These are phyloP conservation scores for Rhododendron vialii DNA, from an alignment of 148 eudicot genomes.

Conservation along the genomic window DNA sequence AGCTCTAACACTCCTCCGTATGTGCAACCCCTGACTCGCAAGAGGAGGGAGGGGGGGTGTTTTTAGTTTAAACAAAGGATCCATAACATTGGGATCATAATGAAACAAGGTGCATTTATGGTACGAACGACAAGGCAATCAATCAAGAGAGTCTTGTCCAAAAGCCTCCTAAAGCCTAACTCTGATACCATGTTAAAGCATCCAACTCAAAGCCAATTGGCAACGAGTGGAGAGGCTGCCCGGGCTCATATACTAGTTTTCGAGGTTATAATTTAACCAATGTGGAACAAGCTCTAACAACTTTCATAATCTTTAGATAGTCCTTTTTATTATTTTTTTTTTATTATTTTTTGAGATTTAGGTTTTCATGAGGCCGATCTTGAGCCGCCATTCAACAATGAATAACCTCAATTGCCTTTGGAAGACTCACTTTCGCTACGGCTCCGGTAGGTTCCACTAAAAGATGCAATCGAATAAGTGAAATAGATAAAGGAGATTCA, in stretches of 20 bases:
- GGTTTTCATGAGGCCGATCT: background rate
- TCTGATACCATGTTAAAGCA: no score
- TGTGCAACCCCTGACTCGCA: no score
- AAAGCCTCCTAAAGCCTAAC: no score
- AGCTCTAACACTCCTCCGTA: no score
- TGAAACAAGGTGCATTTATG: no score
- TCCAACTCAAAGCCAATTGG: no score
- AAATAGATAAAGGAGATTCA: background rate
- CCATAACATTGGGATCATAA: no score
- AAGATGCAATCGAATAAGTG: background rate
- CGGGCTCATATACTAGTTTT: background rate
- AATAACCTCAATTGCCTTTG: no score
- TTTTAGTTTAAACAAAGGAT: no score
- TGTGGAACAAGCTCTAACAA: background rate
- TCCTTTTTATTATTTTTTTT: background rate
- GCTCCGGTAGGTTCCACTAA: background rate
- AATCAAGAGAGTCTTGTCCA: no score
- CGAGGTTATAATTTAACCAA: background rate
- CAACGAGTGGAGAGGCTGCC: background rate
- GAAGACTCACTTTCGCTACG: background rate
- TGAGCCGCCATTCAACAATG: background rate
- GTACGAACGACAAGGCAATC: no score
- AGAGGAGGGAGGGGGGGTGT: no score
- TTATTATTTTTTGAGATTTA: background rate
- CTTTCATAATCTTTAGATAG: background rate